phyloP scores from a whole-genome alignment of 306 rosid species.

The Canavalia gladiata region DNA sequence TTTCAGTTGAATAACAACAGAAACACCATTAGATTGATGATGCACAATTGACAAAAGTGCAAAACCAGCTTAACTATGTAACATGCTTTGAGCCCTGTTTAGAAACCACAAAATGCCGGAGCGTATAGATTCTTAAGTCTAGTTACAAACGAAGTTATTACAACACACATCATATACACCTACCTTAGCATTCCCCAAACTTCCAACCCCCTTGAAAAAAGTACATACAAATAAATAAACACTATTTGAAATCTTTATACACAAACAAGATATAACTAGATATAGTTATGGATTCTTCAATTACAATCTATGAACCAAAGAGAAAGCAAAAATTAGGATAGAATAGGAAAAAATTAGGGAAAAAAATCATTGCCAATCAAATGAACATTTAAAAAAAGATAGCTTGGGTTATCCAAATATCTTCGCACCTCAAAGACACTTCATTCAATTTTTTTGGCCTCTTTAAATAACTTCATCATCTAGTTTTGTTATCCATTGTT shows the following conservation, averaged over 20 bases:
- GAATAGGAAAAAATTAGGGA: neutral
- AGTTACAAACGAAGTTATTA: neutral
- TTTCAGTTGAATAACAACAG: too few relatives aligned
- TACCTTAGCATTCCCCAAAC: neutral
- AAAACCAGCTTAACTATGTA: too few relatives aligned
- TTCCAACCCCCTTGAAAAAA: neutral
- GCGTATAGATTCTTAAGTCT: too few relatives aligned
- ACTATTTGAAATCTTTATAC: conserved; percentile 21
- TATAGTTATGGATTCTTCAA: conserved; percentile 28
- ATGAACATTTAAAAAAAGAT: conserved; percentile 1
- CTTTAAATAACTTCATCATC: conserved; percentile 69
- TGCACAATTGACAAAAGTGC: too few relatives aligned
- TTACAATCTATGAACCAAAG: conserved; percentile 41
- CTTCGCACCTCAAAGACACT: conserved; percentile 40
- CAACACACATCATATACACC: conserved; percentile 4
- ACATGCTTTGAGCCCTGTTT: too few relatives aligned
- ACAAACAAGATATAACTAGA: conserved; percentile 14
- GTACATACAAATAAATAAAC: neutral
- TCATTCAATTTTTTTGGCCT: conserved; percentile 49
- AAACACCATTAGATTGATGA: too few relatives aligned
- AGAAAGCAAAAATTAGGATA: conserved; percentile 30
- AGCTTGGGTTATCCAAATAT: conserved; percentile 28
- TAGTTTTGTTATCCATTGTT: conserved; percentile 45
- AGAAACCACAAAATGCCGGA: too few relatives aligned
- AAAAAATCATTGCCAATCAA: conserved; percentile 45